A percentile compares a stretch with the other conserved stretches of the same genome.
Conservation (phyloP, 768 basidiomycete genomes). For the Podaxis sp. region DNA sequence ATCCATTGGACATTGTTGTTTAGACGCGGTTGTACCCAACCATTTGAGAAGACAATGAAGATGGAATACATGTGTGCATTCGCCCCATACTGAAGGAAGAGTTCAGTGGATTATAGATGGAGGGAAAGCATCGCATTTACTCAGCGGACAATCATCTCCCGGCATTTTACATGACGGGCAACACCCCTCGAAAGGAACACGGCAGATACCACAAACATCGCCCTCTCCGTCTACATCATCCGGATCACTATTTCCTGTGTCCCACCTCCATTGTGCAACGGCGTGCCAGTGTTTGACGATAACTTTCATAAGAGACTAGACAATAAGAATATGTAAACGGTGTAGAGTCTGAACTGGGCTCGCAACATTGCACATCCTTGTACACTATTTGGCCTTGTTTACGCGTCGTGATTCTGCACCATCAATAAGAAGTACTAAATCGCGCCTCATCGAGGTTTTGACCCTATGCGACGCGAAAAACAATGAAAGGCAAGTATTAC, state of each 20-base stretch:
- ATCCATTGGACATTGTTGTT: constrained; percentile 99
- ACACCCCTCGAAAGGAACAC: constrained; percentile 88
- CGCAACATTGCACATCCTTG: neutral
- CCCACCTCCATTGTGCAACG: constrained; percentile 89
- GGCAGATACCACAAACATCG: constrained; percentile 82
- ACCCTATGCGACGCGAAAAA: too few species aligned
- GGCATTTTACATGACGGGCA: constrained; percentile 96
- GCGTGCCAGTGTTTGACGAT: constrained; percentile 83
- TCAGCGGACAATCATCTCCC: constrained; percentile 60
- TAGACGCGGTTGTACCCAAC: constrained; percentile 85
- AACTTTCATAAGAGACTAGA: constrained; percentile 60
- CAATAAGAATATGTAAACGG: neutral
- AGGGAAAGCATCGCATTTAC: constrained; percentile 12
- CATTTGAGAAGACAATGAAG: constrained; percentile 98
- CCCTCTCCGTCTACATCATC: constrained; percentile 47
- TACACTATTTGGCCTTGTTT: constrained; percentile 24
- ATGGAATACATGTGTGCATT: constrained; percentile 96
- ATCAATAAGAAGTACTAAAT: neutral
- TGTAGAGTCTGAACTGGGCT: neutral
- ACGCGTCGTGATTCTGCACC: constrained; percentile 20
- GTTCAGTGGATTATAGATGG: neutral
- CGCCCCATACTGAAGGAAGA: constrained; percentile 83
- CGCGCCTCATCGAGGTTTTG: too few species aligned
- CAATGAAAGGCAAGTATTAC: too few species aligned
- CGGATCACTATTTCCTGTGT: constrained; percentile 38